Evolutionary conservation across 2,329 filamentous ascomycete species (phyloP).

Genomic region (Thielaviopsis punctulata): DNA sequence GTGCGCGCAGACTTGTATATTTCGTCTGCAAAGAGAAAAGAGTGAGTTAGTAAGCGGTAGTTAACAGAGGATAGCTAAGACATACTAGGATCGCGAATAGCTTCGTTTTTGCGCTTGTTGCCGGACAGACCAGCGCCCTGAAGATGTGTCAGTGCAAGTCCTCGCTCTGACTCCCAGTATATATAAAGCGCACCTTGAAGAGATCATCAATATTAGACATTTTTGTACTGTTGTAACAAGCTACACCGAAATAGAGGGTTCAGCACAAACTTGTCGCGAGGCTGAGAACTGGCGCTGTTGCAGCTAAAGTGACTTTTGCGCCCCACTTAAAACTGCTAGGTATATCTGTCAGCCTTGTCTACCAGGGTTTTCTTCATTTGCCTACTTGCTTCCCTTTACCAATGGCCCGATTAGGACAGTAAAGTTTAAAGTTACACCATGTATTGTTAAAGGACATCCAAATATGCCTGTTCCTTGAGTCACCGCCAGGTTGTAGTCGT

Average conservation of each 20-base stretch:
- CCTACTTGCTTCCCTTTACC: not conserved
- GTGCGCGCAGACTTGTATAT: slow-evolving; percentile 47
- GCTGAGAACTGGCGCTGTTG: not conserved
- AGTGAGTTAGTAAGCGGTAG: slow-evolving; percentile 11
- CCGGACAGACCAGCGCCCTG: slow-evolving; percentile 5
- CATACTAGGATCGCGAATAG: slow-evolving; percentile 44
- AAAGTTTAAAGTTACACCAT: too few relatives aligned
- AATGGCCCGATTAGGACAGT: not conserved
- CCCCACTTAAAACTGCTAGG: not conserved
- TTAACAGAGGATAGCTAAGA: too few relatives aligned
- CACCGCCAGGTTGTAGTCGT: too few relatives aligned
- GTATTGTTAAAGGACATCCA: too few relatives aligned
- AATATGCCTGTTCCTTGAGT: too few relatives aligned
- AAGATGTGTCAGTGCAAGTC: slow-evolving; percentile 7
- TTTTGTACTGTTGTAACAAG: not conserved
- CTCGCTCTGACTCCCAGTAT: not conserved
- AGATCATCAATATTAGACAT: slow-evolving; percentile 44
- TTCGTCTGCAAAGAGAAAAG: slow-evolving; percentile 26
- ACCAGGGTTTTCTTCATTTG: not conserved
- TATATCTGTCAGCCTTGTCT: not conserved
- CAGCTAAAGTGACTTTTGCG: not conserved
- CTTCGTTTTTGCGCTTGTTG: slow-evolving; percentile 47
- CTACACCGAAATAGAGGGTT: too few relatives aligned
- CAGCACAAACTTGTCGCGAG: not conserved
- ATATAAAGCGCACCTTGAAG: slow-evolving; percentile 28